phyloP scores from a whole-genome alignment of 139 green algal species.

The Astrephomene gubernaculifera region DNA sequence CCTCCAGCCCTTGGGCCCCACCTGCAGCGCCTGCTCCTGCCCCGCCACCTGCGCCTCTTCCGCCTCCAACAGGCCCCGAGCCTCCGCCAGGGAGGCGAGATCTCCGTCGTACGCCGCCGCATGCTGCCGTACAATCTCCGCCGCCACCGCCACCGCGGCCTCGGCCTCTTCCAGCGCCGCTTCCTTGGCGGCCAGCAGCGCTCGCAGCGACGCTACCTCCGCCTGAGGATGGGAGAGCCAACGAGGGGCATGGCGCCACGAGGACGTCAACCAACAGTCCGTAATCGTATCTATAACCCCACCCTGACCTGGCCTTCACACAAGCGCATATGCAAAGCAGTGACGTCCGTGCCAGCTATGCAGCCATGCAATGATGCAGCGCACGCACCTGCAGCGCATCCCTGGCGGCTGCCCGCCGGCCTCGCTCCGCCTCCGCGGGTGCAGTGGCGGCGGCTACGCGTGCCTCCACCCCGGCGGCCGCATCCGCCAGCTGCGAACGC shows the following conservation, averaged over 20 bases:
- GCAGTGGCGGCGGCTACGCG: neutral
- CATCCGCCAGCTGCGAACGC: constrained; percentile 18
- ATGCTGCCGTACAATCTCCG: neutral
- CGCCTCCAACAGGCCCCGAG: constrained; percentile 16
- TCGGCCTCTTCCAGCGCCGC: neutral
- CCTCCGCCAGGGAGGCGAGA: constrained; percentile 39
- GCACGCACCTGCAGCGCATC: constrained; percentile 35
- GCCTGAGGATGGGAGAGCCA: neutral
- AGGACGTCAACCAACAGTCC: too few relatives aligned
- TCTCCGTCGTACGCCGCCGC: constrained; percentile 32
- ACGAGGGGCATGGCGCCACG: too few relatives aligned
- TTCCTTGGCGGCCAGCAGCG: constrained; percentile 42
- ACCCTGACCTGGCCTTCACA: too few relatives aligned
- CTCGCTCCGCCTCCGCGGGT: constrained; percentile 3
- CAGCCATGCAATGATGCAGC: neutral
- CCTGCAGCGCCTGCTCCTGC: constrained; percentile 40
- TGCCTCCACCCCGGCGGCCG: neutral
- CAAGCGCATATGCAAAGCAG: too few relatives aligned
- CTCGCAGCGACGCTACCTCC: constrained; percentile 52
- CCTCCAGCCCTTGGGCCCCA: neutral
- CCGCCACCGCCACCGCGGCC: neutral
- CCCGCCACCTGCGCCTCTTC: constrained; percentile 18
- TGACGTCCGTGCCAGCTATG: neutral
- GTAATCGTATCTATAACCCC: too few relatives aligned
- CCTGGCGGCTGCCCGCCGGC: neutral